Percentiles rank a stretch among this genome's conserved stretches.
Conservation (phyloP, 768 basidiomycete species). For the Calocera viscosa region DNA sequence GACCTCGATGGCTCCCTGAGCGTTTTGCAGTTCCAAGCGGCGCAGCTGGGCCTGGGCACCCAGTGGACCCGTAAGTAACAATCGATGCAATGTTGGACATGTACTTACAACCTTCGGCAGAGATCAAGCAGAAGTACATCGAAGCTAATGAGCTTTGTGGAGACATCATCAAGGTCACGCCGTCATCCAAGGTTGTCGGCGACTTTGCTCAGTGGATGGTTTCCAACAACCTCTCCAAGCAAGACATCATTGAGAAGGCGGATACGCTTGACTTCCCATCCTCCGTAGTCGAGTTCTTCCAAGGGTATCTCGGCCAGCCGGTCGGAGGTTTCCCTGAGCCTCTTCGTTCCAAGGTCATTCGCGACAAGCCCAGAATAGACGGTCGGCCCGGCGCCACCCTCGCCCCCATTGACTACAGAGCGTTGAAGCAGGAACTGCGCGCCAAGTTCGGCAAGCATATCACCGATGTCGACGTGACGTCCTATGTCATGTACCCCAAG, state of each 20-base stretch:
- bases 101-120: constrained; percentile 30
- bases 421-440: constrained; percentile 82
- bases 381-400: constrained; percentile 83
- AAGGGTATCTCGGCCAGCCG: constrained; percentile 95
- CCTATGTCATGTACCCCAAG: constrained; percentile 98
- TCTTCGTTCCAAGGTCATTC: constrained; percentile 77
- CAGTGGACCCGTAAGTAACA: constrained; percentile 71
- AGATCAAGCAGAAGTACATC: constrained; percentile 97
- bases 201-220: constrained; percentile 99
- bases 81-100: neutral
- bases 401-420: constrained; percentile 85
- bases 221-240: constrained; percentile 76
- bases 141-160: constrained; percentile 96
- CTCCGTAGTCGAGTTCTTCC: constrained; percentile 96
- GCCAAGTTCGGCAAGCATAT: constrained; percentile 94
- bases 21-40: constrained; percentile 76
- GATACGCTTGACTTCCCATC: constrained; percentile 94
- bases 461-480: constrained; percentile 82
- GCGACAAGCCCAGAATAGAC: constrained; percentile 87
- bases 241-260: constrained; percentile 75
- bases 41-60: constrained; percentile 90
- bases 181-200: constrained; percentile 96
- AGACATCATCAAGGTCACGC: constrained; percentile 97
- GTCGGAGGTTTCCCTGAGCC: constrained; percentile 99
- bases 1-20: neutral